phyloP scores from a whole-genome alignment of 176 grass and related monocot genomes.

The Cymbopogon citratus region DNA sequence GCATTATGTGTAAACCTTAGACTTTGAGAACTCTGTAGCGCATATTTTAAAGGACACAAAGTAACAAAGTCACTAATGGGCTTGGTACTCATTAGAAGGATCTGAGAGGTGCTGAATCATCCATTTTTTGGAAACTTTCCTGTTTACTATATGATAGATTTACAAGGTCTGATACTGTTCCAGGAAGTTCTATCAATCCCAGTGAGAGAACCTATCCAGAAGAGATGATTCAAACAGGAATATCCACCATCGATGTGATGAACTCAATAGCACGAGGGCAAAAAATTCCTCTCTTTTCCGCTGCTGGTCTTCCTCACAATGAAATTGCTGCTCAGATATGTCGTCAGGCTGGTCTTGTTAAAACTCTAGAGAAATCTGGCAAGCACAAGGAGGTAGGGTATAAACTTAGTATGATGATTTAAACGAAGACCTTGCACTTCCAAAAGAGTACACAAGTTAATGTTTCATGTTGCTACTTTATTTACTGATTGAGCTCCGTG shows the following conservation, averaged over 20 bases:
- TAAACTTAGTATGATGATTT: not conserved
- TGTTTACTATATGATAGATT: not conserved
- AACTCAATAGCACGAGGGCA: constrained; percentile 99
- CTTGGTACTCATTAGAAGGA: not conserved
- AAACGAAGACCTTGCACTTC: not conserved
- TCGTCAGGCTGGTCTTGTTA: constrained; percentile 97
- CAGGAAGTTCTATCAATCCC: constrained; percentile 99
- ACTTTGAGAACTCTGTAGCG: not conserved
- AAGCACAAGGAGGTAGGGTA: constrained; percentile 59
- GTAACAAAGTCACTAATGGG: not conserved
- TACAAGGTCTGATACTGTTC: constrained; percentile 13
- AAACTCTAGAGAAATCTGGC: constrained; percentile 71
- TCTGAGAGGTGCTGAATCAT: not conserved
- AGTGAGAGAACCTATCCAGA: constrained; percentile 99
- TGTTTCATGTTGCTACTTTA: constrained; percentile 13
- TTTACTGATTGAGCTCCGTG: not conserved
- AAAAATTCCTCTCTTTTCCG: constrained; percentile 99
- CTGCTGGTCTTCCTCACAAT: constrained; percentile 97
- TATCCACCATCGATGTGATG: constrained; percentile 99
- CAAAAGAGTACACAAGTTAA: not conserved
- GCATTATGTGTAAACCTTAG: not conserved
- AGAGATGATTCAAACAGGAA: constrained; percentile 99
- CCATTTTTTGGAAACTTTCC: not conserved
- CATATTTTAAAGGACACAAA: not conserved
- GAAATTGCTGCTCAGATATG: constrained; percentile 99